Conservation (phyloP, 164 flowering plant species). For the Euptelea pleiosperma region DNA sequence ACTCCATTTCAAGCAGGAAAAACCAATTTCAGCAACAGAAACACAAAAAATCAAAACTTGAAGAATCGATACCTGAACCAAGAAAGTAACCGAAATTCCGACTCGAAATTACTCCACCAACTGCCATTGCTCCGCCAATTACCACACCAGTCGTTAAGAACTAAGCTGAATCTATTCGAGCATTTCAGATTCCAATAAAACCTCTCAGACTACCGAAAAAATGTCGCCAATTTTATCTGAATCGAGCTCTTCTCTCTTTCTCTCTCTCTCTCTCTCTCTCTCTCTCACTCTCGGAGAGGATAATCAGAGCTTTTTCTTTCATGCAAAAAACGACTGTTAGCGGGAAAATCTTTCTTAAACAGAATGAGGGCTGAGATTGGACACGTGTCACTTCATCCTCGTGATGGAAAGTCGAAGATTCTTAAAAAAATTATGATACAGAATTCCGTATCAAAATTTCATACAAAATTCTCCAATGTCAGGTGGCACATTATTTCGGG, state of each 20-base stretch:
- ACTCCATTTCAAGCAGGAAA: not conserved
- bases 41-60: not conserved
- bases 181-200: too few species aligned
- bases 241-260: slow-evolving; percentile 3
- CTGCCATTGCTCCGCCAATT: slow-evolving; percentile 61
- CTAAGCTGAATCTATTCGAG: too few species aligned
- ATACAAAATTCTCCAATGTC: too few species aligned
- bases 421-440: too few species aligned
- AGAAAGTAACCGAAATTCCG: slow-evolving; percentile 59
- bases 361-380: slow-evolving; percentile 27
- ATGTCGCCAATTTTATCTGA: slow-evolving; percentile 7
- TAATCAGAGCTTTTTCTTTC: slow-evolving; percentile 16
- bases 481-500: too few species aligned
- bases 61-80: slow-evolving; percentile 49
- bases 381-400: slow-evolving; percentile 47
- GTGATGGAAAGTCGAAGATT: slow-evolving; percentile 2
- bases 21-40: not conserved
- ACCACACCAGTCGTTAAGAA: too few species aligned
- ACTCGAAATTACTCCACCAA: slow-evolving; percentile 59
- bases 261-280: slow-evolving; percentile 5
- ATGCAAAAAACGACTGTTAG: slow-evolving; percentile 18
- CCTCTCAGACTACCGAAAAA: not conserved
- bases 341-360: slow-evolving; percentile 21
- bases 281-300: slow-evolving; percentile 17
- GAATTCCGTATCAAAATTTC: too few species aligned